Evolutionary conservation across 345 rosid species (phyloP), one percentile per base, ranked within the genome.

Genomic region (Eucalyptus pauciflora): DNA sequence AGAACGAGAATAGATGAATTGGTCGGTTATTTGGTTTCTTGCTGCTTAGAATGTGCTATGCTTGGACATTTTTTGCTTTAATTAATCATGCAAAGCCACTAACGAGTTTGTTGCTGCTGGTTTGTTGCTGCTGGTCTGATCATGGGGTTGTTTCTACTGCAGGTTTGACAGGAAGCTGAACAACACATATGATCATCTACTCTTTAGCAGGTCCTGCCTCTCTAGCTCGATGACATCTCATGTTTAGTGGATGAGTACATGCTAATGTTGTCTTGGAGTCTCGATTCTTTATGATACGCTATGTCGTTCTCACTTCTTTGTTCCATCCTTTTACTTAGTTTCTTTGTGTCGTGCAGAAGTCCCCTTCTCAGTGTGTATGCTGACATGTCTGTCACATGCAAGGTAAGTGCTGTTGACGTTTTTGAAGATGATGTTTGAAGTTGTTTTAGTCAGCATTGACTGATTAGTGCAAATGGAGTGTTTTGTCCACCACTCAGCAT

Each of bases 141-240:
- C 15, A 3, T 76, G 48, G 27, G 83, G 83, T 20, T 76, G 46
- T 76, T 76, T 86, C 87, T 52, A 86, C 92, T 50, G 88, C 97
- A 97, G 99, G 99, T 96, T 97, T 90, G 99, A 96, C 93, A 91
- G 98, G 91, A 97, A 97, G 92, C 92, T 97, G 87, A 93, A 94
- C 93, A 97, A 97, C 91, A 92, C 98, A 64, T 96, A 95, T 89
- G 98, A 97, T 92, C 97, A 96, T 90, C 92, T 97, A 89, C 99
- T 97, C 87, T 97, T 96, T 89, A 97, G 99, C 98, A 97, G 99
- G 99, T 97, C 54, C 18, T 67, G 85, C 64, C 88, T 67, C 87
- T 88, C 37, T 86, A 64, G 71, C 49, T 50, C 37, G 20, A 33
- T 62, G 31, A 80, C 46, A 51, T 52, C 29, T 3, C 46, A 52